Evolutionary conservation across 2,329 filamentous ascomycete genomes (phyloP).

Genomic region (Tolypocladium sp.): DNA sequence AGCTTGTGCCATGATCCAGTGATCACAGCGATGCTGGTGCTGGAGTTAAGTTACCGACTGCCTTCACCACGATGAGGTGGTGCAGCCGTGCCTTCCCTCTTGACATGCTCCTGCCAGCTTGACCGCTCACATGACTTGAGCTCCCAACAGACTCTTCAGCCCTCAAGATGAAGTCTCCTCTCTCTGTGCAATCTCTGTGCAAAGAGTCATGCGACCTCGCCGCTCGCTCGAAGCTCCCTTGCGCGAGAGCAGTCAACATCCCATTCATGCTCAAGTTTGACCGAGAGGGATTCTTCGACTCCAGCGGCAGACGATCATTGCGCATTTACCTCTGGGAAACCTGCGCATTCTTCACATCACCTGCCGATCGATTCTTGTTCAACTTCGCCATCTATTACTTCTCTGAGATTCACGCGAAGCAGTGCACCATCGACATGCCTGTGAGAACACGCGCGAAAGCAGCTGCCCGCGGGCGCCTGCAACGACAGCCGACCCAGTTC

Average conservation of each 20-base stretch:
- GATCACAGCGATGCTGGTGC: no score
- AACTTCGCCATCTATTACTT: background rate
- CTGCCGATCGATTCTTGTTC: no score
- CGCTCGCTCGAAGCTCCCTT: background rate
- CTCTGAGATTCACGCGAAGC: background rate
- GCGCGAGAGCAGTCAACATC: no score
- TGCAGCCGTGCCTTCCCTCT: background rate
- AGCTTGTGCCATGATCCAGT: background rate
- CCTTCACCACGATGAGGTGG: background rate
- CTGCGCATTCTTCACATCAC: no score
- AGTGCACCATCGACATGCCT: background rate
- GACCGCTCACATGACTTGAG: background rate
- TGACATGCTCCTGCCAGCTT: background rate
- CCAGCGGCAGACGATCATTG: no score
- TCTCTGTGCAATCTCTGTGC: background rate
- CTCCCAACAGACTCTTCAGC: background rate
- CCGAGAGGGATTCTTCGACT: no score
- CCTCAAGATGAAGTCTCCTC: background rate
- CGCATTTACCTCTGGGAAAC: no score
- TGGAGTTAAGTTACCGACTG: no score
- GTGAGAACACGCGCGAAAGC: background rate
- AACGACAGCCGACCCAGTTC: conserved; percentile 11
- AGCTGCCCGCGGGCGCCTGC: conserved; percentile 1
- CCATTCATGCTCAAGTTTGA: no score
- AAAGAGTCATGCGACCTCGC: background rate